phyloP scores from a whole-genome alignment of 176 grass and related monocot species.

The Triticum aestivum region DNA sequence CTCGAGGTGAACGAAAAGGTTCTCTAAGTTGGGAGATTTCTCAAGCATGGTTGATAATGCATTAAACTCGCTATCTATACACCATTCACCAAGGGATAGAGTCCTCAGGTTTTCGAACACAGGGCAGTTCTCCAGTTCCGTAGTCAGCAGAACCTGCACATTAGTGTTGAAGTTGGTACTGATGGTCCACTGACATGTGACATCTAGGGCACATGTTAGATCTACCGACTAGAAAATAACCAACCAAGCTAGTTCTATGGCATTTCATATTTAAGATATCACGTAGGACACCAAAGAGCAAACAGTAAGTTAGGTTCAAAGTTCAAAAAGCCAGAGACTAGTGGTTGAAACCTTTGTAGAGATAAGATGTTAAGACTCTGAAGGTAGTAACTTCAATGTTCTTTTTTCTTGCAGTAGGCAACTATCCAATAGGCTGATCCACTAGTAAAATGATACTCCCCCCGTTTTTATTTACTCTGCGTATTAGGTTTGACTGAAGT shows the following conservation, averaged over 20 bases:
- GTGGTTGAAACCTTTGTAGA: neutral
- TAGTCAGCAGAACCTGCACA: conserved; percentile 30
- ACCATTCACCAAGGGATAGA: conserved; percentile 43
- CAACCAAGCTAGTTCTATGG: neutral
- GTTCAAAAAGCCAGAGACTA: neutral
- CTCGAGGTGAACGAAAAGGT: conserved; percentile 28
- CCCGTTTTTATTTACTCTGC: no score
- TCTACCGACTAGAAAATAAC: neutral
- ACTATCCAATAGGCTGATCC: neutral
- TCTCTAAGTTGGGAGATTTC: conserved; percentile 34
- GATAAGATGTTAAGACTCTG: neutral
- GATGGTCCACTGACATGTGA: neutral
- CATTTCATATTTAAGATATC: neutral
- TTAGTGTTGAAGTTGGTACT: neutral
- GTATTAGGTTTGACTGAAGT: no score
- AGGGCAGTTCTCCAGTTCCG: conserved; percentile 3
- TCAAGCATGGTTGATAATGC: conserved; percentile 26
- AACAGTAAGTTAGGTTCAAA: conserved; percentile 7
- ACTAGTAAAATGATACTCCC: neutral
- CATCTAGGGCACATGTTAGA: neutral
- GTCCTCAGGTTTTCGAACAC: conserved; percentile 34
- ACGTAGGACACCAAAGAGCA: neutral
- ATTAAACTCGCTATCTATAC: conserved; percentile 3
- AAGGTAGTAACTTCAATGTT: neutral
- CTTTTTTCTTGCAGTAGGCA: neutral